Evolutionary conservation across 352 stramenopile genomes (phyloP).

Genomic region (Phytophthora foliorum): DNA sequence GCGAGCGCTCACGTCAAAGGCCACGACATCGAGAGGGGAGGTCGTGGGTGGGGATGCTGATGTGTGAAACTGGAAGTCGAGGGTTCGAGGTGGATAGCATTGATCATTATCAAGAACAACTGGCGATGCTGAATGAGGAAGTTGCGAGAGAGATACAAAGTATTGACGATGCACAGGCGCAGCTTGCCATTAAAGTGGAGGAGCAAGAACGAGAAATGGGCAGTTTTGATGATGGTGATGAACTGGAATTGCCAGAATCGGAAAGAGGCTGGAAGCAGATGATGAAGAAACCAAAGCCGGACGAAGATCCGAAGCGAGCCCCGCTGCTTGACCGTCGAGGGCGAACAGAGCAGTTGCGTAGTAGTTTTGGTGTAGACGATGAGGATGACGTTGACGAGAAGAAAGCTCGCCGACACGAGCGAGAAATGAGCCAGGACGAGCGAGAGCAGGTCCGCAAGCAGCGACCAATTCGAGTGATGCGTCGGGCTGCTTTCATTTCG

Average conservation of each 20-base stretch:
- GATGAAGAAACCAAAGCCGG: slow-evolving; percentile 15
- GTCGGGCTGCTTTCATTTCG: slow-evolving; percentile 76
- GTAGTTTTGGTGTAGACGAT: slow-evolving; percentile 32
- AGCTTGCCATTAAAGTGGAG: slow-evolving; percentile 58
- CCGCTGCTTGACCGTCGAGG: slow-evolving; percentile 28
- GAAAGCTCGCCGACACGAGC: slow-evolving; percentile 44
- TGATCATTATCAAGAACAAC: slow-evolving; percentile 64
- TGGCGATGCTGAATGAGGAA: slow-evolving; percentile 65
- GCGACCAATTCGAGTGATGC: slow-evolving; percentile 72
- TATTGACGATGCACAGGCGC: slow-evolving; percentile 66
- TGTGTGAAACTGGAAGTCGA: slow-evolving; percentile 50
- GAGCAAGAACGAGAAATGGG: slow-evolving; percentile 33
- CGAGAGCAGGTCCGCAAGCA: slow-evolving; percentile 58
- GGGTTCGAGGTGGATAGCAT: slow-evolving; percentile 65
- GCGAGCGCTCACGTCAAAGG: slow-evolving; percentile 50
- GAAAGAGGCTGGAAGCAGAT: slow-evolving; percentile 18
- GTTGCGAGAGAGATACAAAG: slow-evolving; percentile 69
- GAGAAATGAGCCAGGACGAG: slow-evolving; percentile 57
- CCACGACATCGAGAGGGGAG: slow-evolving; percentile 57
- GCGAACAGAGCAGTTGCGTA: slow-evolving; percentile 19
- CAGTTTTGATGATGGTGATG: slow-evolving; percentile 29
- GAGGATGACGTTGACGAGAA: slow-evolving; percentile 41
- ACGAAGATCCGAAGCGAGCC: slow-evolving; percentile 29
- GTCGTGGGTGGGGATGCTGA: slow-evolving; percentile 53
- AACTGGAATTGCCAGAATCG: slow-evolving; percentile 22